These are phyloP conservation scores for Candida qinlingensis DNA, from an alignment of 805 yeast species.

Conservation along the genomic window DNA sequence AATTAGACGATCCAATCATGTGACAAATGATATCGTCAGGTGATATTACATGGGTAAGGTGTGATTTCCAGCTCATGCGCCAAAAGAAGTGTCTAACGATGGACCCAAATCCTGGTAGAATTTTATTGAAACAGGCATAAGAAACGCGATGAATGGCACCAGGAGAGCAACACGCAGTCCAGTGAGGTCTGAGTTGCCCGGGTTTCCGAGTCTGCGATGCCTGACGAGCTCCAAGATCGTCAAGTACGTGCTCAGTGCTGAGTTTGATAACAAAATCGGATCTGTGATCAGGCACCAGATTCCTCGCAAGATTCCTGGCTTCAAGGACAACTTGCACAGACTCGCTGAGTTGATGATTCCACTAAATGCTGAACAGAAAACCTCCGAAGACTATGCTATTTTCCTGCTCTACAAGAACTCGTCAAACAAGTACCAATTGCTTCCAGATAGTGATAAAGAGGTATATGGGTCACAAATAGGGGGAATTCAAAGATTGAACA, in stretches of 20 bases:
- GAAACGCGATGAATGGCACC: not conserved
- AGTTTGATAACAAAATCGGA: constrained; percentile 76
- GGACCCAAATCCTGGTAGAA: too few species aligned
- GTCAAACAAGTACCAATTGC: constrained; percentile 11
- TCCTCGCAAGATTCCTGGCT: constrained; percentile 41
- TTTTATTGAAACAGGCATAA: not conserved
- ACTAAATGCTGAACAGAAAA: constrained; percentile 48
- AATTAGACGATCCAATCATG: too few species aligned
- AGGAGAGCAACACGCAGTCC: not conserved
- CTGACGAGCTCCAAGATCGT: constrained; percentile 30
- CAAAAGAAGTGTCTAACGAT: too few species aligned
- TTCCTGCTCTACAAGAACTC: constrained; percentile 45
- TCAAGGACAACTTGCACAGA: constrained; percentile 28
- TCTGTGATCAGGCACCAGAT: constrained; percentile 57
- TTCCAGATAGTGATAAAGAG: constrained; percentile 19
- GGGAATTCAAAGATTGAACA: constrained; percentile 9
- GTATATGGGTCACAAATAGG: constrained; percentile 9
- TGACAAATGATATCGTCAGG: too few species aligned
- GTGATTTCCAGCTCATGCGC: too few species aligned
- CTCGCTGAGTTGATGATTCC: constrained; percentile 59
- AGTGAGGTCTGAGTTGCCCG: not conserved
- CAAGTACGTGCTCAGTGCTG: constrained; percentile 61
- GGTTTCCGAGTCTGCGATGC: constrained; percentile 2
- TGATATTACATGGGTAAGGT: too few species aligned
- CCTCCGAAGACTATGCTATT: constrained; percentile 53